These are phyloP conservation scores for Candida pseudoglaebosa DNA, from an alignment of 805 yeast genomes.

Conservation along the genomic window DNA sequence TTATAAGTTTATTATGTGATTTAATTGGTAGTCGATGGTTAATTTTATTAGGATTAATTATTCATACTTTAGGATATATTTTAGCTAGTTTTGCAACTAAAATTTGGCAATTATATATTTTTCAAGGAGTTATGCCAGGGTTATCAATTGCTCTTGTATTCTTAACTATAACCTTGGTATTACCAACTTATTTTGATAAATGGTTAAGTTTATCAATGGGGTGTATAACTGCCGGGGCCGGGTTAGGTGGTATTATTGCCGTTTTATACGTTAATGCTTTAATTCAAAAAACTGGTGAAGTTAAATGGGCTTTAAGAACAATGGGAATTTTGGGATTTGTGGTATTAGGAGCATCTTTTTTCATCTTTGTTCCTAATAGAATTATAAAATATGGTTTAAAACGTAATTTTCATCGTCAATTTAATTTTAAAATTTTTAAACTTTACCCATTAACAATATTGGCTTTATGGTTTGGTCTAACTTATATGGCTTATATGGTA, in stretches of 20 bases:
- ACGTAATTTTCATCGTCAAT: constrained; percentile 23
- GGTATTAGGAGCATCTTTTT: constrained; percentile 30
- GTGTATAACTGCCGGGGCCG: constrained; percentile 41
- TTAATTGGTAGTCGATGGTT: constrained; percentile 2
- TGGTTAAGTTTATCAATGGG: constrained; percentile 39
- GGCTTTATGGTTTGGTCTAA: constrained; percentile 34
- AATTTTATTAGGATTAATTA: constrained; percentile 1
- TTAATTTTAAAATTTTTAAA: constrained; percentile 27
- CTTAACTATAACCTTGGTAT: constrained; percentile 51
- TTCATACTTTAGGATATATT: constrained; percentile 15
- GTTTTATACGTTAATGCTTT: constrained; percentile 39
- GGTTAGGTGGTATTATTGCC: constrained; percentile 46
- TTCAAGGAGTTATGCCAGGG: constrained; percentile 62
- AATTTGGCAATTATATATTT: constrained; percentile 57
- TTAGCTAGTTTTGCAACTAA: constrained; percentile 54
- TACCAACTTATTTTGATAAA: constrained; percentile 48
- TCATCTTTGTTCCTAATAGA: constrained; percentile 43
- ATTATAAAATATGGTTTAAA: constrained; percentile 12
- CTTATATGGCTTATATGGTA: constrained; percentile 33
- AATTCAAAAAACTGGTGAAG: constrained; percentile 17
- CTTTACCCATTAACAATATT: constrained; percentile 19
- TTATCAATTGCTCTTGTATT: constrained; percentile 49
- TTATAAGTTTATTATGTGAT: constrained; percentile 23
- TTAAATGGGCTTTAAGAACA: constrained; percentile 43
- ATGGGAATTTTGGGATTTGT: constrained; percentile 44